A percentile compares a stretch with the other conserved stretches of the same genome.
These are phyloP conservation scores for Aspergillus alliaceus DNA, from an alignment of 2,329 filamentous ascomycete genomes.

Conservation along the genomic window DNA sequence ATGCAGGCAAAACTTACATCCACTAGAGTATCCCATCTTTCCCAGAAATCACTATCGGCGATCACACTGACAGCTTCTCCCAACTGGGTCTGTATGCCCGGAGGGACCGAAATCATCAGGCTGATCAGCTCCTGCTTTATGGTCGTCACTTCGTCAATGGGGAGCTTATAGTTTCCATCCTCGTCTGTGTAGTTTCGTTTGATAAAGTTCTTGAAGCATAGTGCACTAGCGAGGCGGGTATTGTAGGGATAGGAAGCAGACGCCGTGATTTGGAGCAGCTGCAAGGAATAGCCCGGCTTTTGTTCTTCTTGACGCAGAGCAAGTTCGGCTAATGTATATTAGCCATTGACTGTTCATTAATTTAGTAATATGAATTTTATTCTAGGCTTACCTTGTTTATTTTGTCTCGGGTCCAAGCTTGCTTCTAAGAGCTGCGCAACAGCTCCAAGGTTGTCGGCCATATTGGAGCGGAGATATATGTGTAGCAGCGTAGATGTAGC, in stretches of 20 bases:
- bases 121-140: conserved; percentile 96
- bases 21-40: conserved; percentile 93
- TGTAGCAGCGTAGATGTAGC: conserved; percentile 2
- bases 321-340: conserved; percentile 67
- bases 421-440: conserved; percentile 85
- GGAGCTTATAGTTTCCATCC: conserved; percentile 89
- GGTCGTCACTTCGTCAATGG: conserved; percentile 74
- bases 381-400: conserved; percentile 74
- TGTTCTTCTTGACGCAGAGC: conserved; percentile 75
- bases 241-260: conserved; percentile 69
- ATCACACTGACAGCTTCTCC: conserved; percentile 97
- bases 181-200: conserved; percentile 94
- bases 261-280: conserved; percentile 86
- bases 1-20: conserved; percentile 55
- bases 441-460: conserved; percentile 61
- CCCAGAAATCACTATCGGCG: conserved; percentile 96
- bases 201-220: conserved; percentile 99
- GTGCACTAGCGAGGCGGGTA: conserved; percentile 80
- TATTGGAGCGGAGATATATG: conserved; percentile 35
- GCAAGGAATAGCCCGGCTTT: conserved; percentile 84
- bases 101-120: conserved; percentile 89
- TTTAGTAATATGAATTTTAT: conserved; percentile 3
- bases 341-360: not conserved
- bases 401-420: conserved; percentile 82
- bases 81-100: conserved; percentile 86